phyloP scores from a whole-genome alignment of 192 early-diverging fungal species.

The Podila horticola region DNA sequence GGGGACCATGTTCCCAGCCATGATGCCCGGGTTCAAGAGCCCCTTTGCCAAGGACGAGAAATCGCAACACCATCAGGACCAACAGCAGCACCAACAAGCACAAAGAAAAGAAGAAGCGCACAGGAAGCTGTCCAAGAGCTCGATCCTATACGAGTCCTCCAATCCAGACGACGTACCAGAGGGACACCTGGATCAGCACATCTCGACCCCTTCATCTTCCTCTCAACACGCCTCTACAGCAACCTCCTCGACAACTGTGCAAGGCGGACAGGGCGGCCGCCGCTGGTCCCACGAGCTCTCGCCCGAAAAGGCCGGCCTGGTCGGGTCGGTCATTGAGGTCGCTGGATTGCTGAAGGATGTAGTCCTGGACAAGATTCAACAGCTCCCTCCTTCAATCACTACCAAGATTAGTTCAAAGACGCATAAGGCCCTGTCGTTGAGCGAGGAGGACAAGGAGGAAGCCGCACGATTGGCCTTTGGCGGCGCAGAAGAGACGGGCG shows the following conservation, averaged over 20 bases:
- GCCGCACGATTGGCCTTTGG: constrained; percentile 39
- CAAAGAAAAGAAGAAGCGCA: constrained; percentile 3
- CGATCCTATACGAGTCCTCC: constrained; percentile 49
- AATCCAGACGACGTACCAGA: constrained; percentile 3
- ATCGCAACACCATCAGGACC: not conserved
- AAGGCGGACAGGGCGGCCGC: constrained; percentile 35
- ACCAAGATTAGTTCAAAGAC: too few relatives aligned
- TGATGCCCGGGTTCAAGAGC: constrained; percentile 11
- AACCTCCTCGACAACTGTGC: constrained; percentile 26
- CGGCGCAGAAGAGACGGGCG: constrained; percentile 37
- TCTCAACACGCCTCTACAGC: too few relatives aligned
- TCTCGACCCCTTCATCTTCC: too few relatives aligned
- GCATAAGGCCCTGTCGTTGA: not conserved
- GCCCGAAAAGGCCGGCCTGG: constrained; percentile 44
- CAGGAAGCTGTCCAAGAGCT: constrained; percentile 25
- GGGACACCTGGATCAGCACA: not conserved
- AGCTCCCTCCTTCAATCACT: not conserved
- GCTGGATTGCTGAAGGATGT: constrained; percentile 45
- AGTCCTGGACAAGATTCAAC: constrained; percentile 42
- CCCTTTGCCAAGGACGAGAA: not conserved
- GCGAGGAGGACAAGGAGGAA: constrained; percentile 15
- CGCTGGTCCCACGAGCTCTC: constrained; percentile 48
- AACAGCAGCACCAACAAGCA: constrained; percentile 2
- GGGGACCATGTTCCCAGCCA: constrained; percentile 32
- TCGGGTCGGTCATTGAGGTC: constrained; percentile 15